A percentile compares a stretch with the other conserved stretches of the same genome.
phyloP scores from a whole-genome alignment of 225 moss, liverwort and hornwort genomes.

The Anthoceros angustus region DNA sequence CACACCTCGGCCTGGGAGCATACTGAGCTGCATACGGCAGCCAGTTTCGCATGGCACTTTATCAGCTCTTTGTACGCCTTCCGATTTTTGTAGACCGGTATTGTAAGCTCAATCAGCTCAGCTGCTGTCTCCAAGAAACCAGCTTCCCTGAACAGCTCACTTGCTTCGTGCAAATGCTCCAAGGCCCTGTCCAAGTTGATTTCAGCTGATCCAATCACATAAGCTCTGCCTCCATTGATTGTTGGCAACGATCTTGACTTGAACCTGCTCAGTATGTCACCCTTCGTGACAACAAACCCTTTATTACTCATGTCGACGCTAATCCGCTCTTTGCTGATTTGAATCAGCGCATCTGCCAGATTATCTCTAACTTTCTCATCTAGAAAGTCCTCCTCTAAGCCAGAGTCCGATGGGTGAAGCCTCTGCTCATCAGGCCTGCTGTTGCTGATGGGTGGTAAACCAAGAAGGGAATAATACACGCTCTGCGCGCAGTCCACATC shows the following conservation, averaged over 20 bases:
- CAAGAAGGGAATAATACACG: too few relatives aligned
- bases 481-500: neutral
- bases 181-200: neutral
- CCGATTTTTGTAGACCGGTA: neutral
- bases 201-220: neutral
- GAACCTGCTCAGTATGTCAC: neutral
- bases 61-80: neutral
- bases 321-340: neutral
- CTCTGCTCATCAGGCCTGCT: neutral
- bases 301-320: neutral
- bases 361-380: neutral
- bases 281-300: neutral
- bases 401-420: neutral
- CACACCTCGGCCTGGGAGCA: constrained; percentile 2
- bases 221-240: neutral
- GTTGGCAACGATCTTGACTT: neutral
- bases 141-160: neutral
- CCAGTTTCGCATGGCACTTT: neutral
- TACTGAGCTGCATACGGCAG: neutral
- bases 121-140: neutral
- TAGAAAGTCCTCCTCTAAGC: neutral
- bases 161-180: neutral
- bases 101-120: constrained; percentile 2
- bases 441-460: neutral
- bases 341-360: neutral